phyloP scores from a whole-genome alignment of 2,329 filamentous ascomycete genomes.

The Celoporthe dispersa region DNA sequence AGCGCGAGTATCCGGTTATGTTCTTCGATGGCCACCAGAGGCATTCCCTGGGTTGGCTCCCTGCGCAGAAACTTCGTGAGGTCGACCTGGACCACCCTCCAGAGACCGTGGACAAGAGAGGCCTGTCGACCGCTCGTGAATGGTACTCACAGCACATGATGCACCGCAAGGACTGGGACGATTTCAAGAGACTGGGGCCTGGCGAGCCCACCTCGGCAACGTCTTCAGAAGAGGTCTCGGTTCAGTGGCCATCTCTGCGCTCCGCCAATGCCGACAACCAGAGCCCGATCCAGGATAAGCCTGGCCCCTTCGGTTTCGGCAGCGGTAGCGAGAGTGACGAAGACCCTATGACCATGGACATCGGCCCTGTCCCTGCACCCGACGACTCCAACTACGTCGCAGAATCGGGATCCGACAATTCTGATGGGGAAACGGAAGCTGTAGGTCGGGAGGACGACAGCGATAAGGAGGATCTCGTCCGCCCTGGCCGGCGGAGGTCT shows the following conservation, averaged over 20 bases:
- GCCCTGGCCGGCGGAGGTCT: background rate
- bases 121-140: conserved; percentile 22
- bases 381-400: conserved; percentile 24
- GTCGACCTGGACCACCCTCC: conserved; percentile 26
- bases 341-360: conserved; percentile 27
- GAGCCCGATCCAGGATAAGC: conserved; percentile 21
- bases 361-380: conserved; percentile 22
- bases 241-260: conserved; percentile 21
- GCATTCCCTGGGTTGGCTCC: conserved; percentile 26
- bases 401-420: conserved; percentile 18
- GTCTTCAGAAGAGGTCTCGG: conserved; percentile 11
- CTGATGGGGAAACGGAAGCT: background rate
- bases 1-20: conserved; percentile 46
- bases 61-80: conserved; percentile 20
- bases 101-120: conserved; percentile 17
- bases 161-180: conserved; percentile 26
- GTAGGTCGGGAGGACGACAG: background rate
- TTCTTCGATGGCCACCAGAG: conserved; percentile 40
- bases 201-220: conserved; percentile 26
- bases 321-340: conserved; percentile 14
- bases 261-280: conserved; percentile 24
- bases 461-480: background rate
- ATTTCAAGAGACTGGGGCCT: conserved; percentile 24
- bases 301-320: conserved; percentile 13
- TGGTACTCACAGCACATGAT: conserved; percentile 29